Conservation (phyloP, 805 yeast species). For the Myxozyma neotropica region DNA sequence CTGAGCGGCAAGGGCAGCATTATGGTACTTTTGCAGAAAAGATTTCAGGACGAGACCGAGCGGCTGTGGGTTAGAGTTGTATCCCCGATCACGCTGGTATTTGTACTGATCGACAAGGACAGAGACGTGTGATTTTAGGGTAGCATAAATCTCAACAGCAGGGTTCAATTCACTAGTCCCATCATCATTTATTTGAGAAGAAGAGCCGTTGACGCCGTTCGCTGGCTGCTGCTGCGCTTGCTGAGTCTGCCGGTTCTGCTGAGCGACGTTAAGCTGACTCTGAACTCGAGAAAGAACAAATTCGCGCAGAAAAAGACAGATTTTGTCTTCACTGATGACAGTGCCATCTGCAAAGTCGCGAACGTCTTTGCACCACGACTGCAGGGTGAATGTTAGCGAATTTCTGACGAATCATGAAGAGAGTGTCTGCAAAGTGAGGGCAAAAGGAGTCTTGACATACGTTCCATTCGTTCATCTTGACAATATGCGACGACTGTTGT, state of each 20-base stretch:
- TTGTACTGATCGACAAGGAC: slow-evolving; percentile 24
- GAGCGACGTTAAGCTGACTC: neutral
- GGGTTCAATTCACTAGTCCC: neutral
- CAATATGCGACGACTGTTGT: slow-evolving; percentile 9
- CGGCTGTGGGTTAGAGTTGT: slow-evolving; percentile 24
- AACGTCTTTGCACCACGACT: slow-evolving; percentile 34
- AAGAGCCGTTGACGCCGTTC: slow-evolving; percentile 1
- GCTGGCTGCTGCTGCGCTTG: slow-evolving; percentile 7
- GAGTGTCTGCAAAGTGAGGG: too few relatives aligned
- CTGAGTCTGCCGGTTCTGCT: slow-evolving; percentile 9
- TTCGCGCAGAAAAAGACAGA: slow-evolving; percentile 28
- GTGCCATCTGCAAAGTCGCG: slow-evolving; percentile 29
- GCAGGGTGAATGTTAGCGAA: too few relatives aligned
- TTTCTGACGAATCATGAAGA: too few relatives aligned
- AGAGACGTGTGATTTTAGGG: slow-evolving; percentile 17
- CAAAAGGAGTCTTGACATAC: too few relatives aligned
- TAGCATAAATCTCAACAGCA: slow-evolving; percentile 14
- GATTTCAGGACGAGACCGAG: slow-evolving; percentile 18
- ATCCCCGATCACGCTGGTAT: slow-evolving; percentile 23
- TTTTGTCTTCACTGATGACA: slow-evolving; percentile 24
- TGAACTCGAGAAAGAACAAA: slow-evolving; percentile 18
- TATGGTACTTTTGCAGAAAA: slow-evolving; percentile 17
- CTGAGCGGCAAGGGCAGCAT: slow-evolving; percentile 10
- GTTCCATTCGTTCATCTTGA: slow-evolving; percentile 26
- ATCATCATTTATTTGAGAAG: slow-evolving; percentile 3